Evolutionary conservation across 768 basidiomycete genomes (phyloP), one percentile per base, ranked within the genome.

Genomic region (Suillus tomentosus): DNA sequence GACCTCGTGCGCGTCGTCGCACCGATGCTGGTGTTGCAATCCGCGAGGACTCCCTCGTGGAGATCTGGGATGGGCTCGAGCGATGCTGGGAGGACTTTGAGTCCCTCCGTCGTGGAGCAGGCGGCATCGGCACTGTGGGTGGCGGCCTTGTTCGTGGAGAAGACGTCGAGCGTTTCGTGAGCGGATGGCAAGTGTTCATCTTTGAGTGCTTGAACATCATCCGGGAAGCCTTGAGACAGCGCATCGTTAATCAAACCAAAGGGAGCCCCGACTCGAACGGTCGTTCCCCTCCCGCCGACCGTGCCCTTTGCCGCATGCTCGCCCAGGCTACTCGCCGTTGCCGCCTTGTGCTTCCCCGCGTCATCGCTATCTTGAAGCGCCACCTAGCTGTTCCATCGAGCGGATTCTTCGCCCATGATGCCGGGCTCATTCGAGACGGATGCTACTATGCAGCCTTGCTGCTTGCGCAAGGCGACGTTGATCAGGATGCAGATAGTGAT

Each of bases 161-260:
- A 66, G 87, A 88, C 61, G 75, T 85, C 40, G 82, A 85, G 61
- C 76, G 88, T 63, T 95, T 91, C 72, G 87, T 89, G 53, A 88
- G 91, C 70, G 88, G 89, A 40, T 96, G 95, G 94, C 90, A 92
- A 84, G 89, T 94, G 62, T 95, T 92, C 76, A 88, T 96, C 66
- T 96, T 96, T 68, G 93, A 96, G 76, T 94, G 91, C 74, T 84
- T 95, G 73, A 95, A 95, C 74, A 84, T 94, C 67, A 90, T 96
- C 68, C 88, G 92, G 36, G 94, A 95, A 72, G 84, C 88, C 3
- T 84, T 97, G 37, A 88, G 90, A 71, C 85, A 88, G 64, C 86
- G 83, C 39, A 76, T 83, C 3, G 70, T 81, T 10, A 43, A 73
- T 4, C 72, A 69, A 13, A 64, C 71, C 63, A 80, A 81, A 58